Evolutionary conservation across 192 early-diverging fungal genomes (phyloP), one percentile per base, ranked within the genome.

Genomic region (Backusella psychrophila): DNA sequence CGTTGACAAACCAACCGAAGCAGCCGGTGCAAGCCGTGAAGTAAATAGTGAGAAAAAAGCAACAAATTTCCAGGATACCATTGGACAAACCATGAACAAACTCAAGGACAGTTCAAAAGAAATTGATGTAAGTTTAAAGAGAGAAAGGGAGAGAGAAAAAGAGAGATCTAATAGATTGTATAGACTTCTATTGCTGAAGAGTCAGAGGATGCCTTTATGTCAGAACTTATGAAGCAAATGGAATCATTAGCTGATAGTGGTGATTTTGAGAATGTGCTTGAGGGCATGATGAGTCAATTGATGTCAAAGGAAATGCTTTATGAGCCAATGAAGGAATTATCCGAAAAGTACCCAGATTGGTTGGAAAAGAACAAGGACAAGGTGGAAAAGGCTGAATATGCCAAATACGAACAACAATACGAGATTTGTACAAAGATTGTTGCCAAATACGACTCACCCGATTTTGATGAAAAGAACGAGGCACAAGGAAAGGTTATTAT

Each of bases 321-420:
- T 84, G 97, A 99, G 82, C 97, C 97, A 11, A 95, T 99, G 87
- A 94, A 93, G 84, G 97, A 99, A 52, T 83, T 99, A 66, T 88
- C 89, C 46, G 29, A 63, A 74, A 71, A 96, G 91, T 99, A 99
- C 67, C 97, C 98, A 23, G 85, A 87, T 80, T 99, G 95, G 88
- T 81, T 99, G 38, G 87, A 88, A 17, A 88, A 89, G 38, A 95
- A 98, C 84, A 91, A 93, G 80, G 84, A 80, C n/a, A 88, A 86
- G 70, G 82, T 95, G 26, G 75, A 94, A 1, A 76, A 77, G 15
- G 93, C 88, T 1, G 96, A 99, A 7, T 89, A 89, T 46, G 86
- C 84, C 33, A 90, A 91, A 44, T 98, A 95, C 77, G 76, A 89
- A 78, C 84, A 90, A 81, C 98, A 99, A 86, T 89, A 90, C 68